Evolutionary conservation across 2,329 filamentous ascomycete species (phyloP).

Genomic region (Dothideomycetes sp.): DNA sequence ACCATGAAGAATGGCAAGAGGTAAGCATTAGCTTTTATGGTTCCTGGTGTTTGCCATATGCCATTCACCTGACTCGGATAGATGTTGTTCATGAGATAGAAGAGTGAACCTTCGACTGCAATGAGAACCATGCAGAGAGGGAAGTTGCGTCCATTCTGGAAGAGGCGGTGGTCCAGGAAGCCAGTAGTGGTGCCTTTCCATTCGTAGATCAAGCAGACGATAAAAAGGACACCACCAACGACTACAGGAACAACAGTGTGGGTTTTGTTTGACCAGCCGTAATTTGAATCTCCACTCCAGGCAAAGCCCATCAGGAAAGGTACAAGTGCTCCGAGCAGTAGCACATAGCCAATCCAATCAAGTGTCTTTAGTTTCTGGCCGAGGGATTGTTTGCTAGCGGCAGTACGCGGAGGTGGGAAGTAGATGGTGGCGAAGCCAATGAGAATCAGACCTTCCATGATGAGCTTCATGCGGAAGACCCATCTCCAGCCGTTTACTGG

Average conservation of each 20-base stretch:
- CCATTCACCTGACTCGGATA: constrained; percentile 7
- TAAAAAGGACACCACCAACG: constrained; percentile 7
- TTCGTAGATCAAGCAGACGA: constrained; percentile 7
- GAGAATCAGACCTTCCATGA: constrained; percentile 2
- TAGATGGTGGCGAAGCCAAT: constrained; percentile 8
- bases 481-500: constrained; percentile 10
- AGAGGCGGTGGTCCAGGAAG: constrained; percentile 9
- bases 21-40: constrained; percentile 6
- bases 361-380: constrained; percentile 6
- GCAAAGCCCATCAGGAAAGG: constrained; percentile 10
- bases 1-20: constrained; percentile 9
- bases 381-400: constrained; percentile 4
- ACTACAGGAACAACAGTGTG: constrained; percentile 8
- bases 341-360: constrained; percentile 7
- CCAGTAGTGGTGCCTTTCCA: constrained; percentile 10
- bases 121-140: constrained; percentile 9
- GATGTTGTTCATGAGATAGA: constrained; percentile 10
- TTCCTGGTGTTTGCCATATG: constrained; percentile 6
- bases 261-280: constrained; percentile 5
- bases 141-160: constrained; percentile 10
- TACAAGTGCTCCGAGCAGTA: constrained; percentile 4
- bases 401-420: constrained; percentile 5
- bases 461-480: constrained; percentile 8
- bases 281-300: constrained; percentile 6
- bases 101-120: constrained; percentile 4